phyloP scores from a whole-genome alignment of 2,329 filamentous ascomycete genomes.

The Pseudofabraea citricarpa region DNA sequence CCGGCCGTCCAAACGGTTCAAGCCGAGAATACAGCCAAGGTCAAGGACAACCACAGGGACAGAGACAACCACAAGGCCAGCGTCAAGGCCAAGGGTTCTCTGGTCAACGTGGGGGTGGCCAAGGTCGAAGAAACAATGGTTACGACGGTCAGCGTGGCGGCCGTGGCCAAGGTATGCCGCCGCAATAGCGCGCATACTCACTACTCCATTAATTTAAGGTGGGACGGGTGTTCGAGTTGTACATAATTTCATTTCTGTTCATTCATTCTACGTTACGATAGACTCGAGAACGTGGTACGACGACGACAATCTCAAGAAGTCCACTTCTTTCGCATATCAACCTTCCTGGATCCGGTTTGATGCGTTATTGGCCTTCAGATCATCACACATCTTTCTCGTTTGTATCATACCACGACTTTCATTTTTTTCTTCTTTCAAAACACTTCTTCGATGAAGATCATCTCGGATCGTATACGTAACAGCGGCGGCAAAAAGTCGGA shows the following conservation, averaged over 20 bases:
- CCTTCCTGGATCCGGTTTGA: constrained; percentile 8
- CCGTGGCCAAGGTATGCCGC: constrained; percentile 22
- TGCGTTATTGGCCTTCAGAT: constrained; percentile 15
- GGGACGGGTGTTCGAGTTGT: constrained; percentile 22
- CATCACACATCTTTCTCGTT: constrained; percentile 20
- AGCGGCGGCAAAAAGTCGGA: constrained; percentile 28
- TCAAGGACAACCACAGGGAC: constrained; percentile 22
- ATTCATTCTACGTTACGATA: constrained; percentile 19
- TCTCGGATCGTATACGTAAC: constrained; percentile 21
- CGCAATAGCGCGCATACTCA: constrained; percentile 20
- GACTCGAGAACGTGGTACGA: constrained; percentile 14
- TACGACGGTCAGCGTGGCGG: constrained; percentile 26
- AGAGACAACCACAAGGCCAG: constrained; percentile 22
- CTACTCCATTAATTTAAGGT: constrained; percentile 3
- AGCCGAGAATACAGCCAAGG: constrained; percentile 20
- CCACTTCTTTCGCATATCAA: constrained; percentile 15
- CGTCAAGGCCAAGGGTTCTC: too few relatives aligned
- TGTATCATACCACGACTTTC: constrained; percentile 29
- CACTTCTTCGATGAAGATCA: constrained; percentile 13
- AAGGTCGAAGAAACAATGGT: constrained; percentile 21
- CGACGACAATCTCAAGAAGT: constrained; percentile 14
- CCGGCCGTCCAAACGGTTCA: constrained; percentile 20
- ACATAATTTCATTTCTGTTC: constrained; percentile 26
- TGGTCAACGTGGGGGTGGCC: constrained; percentile 25
- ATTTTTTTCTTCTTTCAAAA: constrained; percentile 13